Base-by-base conservation (phyloP, 2,329 filamentous ascomycete species). In the Alternaria incomplexa region DNA sequence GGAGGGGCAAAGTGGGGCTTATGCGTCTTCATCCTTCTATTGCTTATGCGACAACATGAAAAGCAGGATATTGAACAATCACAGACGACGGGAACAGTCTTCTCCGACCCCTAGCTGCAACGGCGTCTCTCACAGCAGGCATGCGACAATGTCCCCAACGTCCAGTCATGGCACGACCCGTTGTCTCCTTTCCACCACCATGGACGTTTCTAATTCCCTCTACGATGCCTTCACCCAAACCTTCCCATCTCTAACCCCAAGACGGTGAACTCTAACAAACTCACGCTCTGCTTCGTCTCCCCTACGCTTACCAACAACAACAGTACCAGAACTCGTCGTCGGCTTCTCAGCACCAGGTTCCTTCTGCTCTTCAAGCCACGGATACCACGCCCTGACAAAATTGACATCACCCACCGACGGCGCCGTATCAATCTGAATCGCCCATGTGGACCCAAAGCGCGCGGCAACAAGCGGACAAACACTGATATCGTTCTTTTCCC, bases 351-450 rank as follows among this genome's bases (percentile, higher is more conserved):
- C 13, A 40, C 12, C 15, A n/a, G 28, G 26, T 13, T n/a, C 22
- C 17, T 12, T 30, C 51, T 5, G 6, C 28, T 15, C 32, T n/a
- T 28, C 26, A 23, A 54, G 25, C 47, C 32, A 59, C 13, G 30
- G 22, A 40, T 59, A 59, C 45, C 48, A 53, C 47, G 20, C 52
- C 25, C 22, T 59, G 9, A 59, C 56, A 25, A 59, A 59, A 17
- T 15, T 32, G 10, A 53, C 48, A 45, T 59, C 47, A 3, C 56
- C 48, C n/a, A 12, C 25, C n/a, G 56, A 58, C 20, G 56, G 56
- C 26, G 20, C 15, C 7, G n/a, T 15, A 3, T 46, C 25, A 23
- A 46, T 13, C 7, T 22, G 12, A n/a, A 46, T 46, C 3, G 44
- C 20, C 44, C 44, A 46, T 7, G 44, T 25, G 2, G 44, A 23